These are phyloP conservation scores for Phytophthora meadii DNA, from an alignment of 352 stramenopile genomes.

Conservation along the genomic window DNA sequence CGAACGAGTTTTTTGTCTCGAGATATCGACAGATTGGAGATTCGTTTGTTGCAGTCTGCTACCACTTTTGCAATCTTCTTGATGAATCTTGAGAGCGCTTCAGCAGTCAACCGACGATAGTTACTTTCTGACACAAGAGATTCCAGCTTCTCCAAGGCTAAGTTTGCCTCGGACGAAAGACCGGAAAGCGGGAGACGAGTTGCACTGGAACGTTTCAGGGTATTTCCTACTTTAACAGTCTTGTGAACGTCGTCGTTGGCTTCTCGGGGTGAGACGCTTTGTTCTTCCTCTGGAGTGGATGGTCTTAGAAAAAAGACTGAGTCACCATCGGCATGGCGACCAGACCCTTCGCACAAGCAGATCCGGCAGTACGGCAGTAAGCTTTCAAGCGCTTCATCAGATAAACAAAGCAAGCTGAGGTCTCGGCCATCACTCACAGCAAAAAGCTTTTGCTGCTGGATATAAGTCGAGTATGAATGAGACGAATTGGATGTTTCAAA, in stretches of 20 bases:
- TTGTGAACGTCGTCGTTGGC: background rate
- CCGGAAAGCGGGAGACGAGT: conserved; percentile 27
- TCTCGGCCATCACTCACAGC: background rate
- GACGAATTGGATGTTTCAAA: background rate
- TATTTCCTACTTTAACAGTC: background rate
- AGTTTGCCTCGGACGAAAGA: conserved; percentile 26
- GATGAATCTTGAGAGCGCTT: conserved; percentile 10
- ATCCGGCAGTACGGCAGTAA: conserved; percentile 35
- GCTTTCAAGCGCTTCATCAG: conserved; percentile 20
- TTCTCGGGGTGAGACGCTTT: background rate
- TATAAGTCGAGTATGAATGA: conserved; percentile 7
- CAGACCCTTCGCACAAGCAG: conserved; percentile 21
- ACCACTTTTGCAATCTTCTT: conserved; percentile 34
- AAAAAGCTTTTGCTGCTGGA: conserved; percentile 23
- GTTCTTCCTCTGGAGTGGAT: conserved; percentile 1
- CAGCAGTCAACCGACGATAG: background rate
- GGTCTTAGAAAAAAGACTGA: conserved; percentile 15
- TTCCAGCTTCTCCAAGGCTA: conserved; percentile 20
- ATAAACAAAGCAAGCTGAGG: conserved; percentile 27
- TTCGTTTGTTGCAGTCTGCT: conserved; percentile 44
- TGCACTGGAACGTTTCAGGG: background rate
- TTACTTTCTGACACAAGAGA: conserved; percentile 4
- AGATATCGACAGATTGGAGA: conserved; percentile 33
- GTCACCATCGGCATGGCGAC: conserved; percentile 4
- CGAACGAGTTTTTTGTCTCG: conserved; percentile 13